Percentiles rank a stretch among this genome's conserved stretches.
These are phyloP conservation scores for Xanthoparmelia taractica DNA, from an alignment of 495 filamentous ascomycete species.

Conservation along the genomic window DNA sequence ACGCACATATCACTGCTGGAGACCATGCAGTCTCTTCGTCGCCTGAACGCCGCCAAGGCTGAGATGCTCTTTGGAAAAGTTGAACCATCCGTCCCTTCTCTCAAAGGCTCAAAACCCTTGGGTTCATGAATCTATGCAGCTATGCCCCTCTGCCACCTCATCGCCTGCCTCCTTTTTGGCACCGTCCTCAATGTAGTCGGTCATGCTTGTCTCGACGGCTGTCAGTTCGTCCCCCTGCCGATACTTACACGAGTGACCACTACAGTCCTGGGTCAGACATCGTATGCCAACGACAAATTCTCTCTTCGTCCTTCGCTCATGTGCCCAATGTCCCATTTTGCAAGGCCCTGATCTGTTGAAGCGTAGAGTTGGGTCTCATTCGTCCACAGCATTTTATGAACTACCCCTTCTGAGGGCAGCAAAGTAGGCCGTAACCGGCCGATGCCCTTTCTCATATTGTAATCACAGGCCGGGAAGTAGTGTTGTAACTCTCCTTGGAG, in stretches of 20 bases:
- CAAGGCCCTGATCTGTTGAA: slow-evolving; percentile 42
- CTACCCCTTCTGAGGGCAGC: slow-evolving; percentile 22
- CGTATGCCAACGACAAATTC: slow-evolving; percentile 18
- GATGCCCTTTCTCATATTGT: slow-evolving; percentile 18
- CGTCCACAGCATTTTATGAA: slow-evolving; percentile 32
- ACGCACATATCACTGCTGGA: neutral
- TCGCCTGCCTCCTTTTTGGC: neutral
- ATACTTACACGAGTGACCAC: slow-evolving; percentile 4
- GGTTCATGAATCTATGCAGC: neutral
- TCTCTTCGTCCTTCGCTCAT: slow-evolving; percentile 17
- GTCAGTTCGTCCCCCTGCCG: neutral
- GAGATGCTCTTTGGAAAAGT: neutral
- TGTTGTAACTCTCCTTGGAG: slow-evolving; percentile 21
- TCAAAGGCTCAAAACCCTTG: too few species aligned
- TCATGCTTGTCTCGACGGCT: neutral
- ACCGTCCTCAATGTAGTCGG: neutral
- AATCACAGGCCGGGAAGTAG: slow-evolving; percentile 25
- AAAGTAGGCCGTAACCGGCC: slow-evolving; percentile 22
- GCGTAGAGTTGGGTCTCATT: slow-evolving; percentile 39
- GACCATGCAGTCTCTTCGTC: neutral
- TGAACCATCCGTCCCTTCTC: neutral
- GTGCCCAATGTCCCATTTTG: slow-evolving; percentile 33
- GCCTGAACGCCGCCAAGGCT: neutral
- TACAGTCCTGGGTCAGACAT: slow-evolving; percentile 18
- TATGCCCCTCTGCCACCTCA: neutral